Evolutionary conservation across 2,329 filamentous ascomycete genomes (phyloP), one percentile per base, ranked within the genome.

Genomic region (Colletotrichum liriopes): DNA sequence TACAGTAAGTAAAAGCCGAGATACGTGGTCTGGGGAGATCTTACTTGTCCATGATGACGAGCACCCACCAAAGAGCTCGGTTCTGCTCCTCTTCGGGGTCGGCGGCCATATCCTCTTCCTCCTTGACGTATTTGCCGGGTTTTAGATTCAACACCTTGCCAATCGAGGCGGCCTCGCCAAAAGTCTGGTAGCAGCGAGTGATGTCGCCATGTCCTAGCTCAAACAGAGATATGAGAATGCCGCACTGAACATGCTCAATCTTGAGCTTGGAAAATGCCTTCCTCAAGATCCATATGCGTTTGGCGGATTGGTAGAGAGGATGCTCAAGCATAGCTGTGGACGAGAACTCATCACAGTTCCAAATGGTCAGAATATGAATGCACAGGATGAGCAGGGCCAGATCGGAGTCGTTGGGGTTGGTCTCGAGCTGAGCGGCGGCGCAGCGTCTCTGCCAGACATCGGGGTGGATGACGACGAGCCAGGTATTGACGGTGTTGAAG

Each of bases 121-220:
- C 77, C n/a, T 79, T 77, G n/a, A 78, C 71, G 43, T 80, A 78
- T 67, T 82, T 80, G 2, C 82, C 82, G 0, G 84, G 83, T 41
- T 76, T 76, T 20, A 86, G 78, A 6, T 76, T 79, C 45, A 85
- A 64, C 9, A 81, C 75, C 32, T 81, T 77, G 16, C 81, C 80
- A 58, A 80, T 80, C 5, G 81, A 80, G n/a, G 80, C 81, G 0
- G 82, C 80, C 74, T 85, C 83, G 43, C 82, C 82, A 12, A 85
- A 78, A 12, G 83, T 85, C 39, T 82, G 76, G 72, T 85, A 86
- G 32, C 84, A 82, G n/a, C 82, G 78, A 62, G 77, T 76, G 41
- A 82, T 78, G 43, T 84, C 80, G 41, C 84, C 84, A 71, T 86
- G 84, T 2, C 84, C 84, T 72, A 85, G 84, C 73, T 86, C 84